Evolutionary conservation across 208 protist species (phyloP).

Genomic region (Zelonia costaricensis): DNA sequence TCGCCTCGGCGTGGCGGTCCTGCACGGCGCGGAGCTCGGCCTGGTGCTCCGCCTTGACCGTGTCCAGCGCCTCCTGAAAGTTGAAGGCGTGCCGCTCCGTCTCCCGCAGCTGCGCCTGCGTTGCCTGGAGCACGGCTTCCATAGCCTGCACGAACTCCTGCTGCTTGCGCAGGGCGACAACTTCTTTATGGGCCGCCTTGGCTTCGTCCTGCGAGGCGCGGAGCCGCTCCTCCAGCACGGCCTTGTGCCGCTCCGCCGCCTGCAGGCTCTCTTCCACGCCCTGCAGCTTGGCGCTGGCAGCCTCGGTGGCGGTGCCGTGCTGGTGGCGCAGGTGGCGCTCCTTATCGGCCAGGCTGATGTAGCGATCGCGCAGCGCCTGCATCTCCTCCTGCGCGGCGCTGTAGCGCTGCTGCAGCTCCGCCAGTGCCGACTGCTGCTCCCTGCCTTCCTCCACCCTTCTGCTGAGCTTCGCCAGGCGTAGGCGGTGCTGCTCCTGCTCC

Average conservation of each 20-base stretch:
- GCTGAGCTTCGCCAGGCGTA: conserved; percentile 11
- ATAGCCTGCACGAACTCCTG: conserved; percentile 4
- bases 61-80: conserved; percentile 18
- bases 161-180: conserved; percentile 9
- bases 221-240: conserved; percentile 26
- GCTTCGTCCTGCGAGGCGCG: conserved; percentile 17
- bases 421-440: conserved; percentile 15
- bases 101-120: conserved; percentile 25
- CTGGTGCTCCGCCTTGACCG: conserved; percentile 11
- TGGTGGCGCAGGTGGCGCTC: conserved; percentile 23
- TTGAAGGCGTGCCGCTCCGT: conserved; percentile 28
- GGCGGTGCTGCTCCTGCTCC: conserved; percentile 11
- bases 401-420: conserved; percentile 21
- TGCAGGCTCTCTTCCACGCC: conserved; percentile 3
- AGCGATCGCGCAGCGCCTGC: conserved; percentile 21
- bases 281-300: conserved; percentile 9
- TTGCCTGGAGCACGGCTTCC: conserved; percentile 16
- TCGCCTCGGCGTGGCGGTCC: conserved; percentile 8
- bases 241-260: conserved; percentile 7
- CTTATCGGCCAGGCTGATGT: conserved; percentile 22
- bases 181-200: conserved; percentile 24
- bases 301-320: conserved; percentile 9
- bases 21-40: conserved; percentile 4
- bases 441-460: conserved; percentile 23
- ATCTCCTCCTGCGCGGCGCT: conserved; percentile 17